phyloP scores from a whole-genome alignment of 73 alveolate genomes.

The Durusdinium trenchii region DNA sequence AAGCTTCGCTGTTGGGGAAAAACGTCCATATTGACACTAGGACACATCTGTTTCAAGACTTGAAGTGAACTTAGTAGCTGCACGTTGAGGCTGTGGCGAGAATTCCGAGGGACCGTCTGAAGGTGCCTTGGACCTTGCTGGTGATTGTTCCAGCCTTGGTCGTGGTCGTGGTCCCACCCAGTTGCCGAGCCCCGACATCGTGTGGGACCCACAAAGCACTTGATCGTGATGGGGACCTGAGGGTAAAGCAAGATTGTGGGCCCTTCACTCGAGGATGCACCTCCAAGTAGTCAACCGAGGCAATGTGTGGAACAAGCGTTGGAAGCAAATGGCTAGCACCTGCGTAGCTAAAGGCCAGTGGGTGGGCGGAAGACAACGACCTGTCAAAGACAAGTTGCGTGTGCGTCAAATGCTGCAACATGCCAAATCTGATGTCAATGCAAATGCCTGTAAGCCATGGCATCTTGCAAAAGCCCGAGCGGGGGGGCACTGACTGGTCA shows the following conservation, averaged over 20 bases:
- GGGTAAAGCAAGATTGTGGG: not conserved
- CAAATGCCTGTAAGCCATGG: slow-evolving; percentile 66
- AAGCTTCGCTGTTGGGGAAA: too few relatives aligned
- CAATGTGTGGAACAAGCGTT: too few relatives aligned
- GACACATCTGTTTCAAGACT: too few relatives aligned
- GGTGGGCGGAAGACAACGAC: slow-evolving; percentile 86
- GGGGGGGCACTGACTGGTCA: too few relatives aligned
- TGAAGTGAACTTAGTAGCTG: not conserved
- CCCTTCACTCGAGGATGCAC: slow-evolving; percentile 58
- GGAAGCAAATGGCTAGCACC: not conserved
- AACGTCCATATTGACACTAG: too few relatives aligned
- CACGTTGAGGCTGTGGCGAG: slow-evolving; percentile 9
- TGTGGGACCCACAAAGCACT: not conserved
- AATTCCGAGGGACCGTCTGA: slow-evolving; percentile 90
- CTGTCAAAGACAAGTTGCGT: not conserved
- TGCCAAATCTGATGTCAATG: not conserved
- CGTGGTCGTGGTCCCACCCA: not conserved
- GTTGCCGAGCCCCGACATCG: not conserved
- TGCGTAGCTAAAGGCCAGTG: slow-evolving; percentile 78
- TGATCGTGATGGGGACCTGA: not conserved
- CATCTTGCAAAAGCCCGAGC: too few relatives aligned
- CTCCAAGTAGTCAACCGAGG: not conserved
- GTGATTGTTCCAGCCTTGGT: slow-evolving; percentile 87
- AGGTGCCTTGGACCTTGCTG: slow-evolving; percentile 92
- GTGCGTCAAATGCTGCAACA: not conserved